phyloP scores from a whole-genome alignment of 495 filamentous ascomycete species.

The Copromyces sp. region DNA sequence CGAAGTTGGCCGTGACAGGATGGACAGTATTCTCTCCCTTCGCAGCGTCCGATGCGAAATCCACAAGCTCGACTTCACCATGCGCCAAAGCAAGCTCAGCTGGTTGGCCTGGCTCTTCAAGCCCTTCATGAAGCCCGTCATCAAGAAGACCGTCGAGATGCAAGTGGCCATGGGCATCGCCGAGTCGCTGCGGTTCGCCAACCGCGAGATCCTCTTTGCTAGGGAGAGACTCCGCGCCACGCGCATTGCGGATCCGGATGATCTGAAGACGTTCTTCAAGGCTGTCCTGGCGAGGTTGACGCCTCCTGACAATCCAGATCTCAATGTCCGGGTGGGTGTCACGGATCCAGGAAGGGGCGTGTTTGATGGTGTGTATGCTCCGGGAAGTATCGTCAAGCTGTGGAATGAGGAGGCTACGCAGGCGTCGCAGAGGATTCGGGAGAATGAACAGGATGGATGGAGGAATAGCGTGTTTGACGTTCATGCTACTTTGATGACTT shows the following conservation, averaged over 20 bases:
- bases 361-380: constrained; percentile 78
- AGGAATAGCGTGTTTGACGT: constrained; percentile 80
- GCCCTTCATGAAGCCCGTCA: constrained; percentile 68
- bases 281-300: constrained; percentile 67
- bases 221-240: constrained; percentile 79
- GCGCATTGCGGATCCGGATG: constrained; percentile 68
- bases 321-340: constrained; percentile 61
- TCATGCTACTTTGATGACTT: constrained; percentile 20
- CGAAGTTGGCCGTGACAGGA: constrained; percentile 59
- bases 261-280: constrained; percentile 68
- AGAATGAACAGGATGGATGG: constrained; percentile 64
- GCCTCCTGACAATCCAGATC: constrained; percentile 59
- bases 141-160: constrained; percentile 69
- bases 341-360: constrained; percentile 52
- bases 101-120: constrained; percentile 76
- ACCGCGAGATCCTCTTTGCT: constrained; percentile 78
- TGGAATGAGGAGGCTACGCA: constrained; percentile 70
- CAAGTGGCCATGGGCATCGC: constrained; percentile 65
- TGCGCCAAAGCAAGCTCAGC: constrained; percentile 64
- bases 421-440: constrained; percentile 50
- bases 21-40: constrained; percentile 75
- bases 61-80: constrained; percentile 73
- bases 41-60: constrained; percentile 65
- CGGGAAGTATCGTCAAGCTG: constrained; percentile 74
- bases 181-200: constrained; percentile 56